Evolutionary conservation across 805 yeast genomes (phyloP).

Genomic region (Schizosaccharomyces lindneri): DNA sequence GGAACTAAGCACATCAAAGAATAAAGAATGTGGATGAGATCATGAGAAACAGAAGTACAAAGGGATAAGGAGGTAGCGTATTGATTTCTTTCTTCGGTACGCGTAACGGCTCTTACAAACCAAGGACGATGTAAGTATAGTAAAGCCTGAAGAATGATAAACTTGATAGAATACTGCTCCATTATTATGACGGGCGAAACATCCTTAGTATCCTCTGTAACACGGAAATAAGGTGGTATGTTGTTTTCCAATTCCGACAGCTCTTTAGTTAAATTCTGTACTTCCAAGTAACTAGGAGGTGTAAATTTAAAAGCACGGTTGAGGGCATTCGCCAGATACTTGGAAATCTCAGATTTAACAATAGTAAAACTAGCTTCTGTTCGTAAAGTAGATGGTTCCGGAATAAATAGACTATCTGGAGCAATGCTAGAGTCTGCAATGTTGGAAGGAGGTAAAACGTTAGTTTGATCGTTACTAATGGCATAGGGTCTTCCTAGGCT

Average conservation of each 20-base stretch:
- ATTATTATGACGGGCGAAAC: not conserved
- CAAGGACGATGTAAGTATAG: not conserved
- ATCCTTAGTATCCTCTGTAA: not conserved
- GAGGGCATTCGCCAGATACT: not conserved
- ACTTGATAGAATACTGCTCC: not conserved
- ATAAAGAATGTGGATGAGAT: not conserved
- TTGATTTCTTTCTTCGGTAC: not conserved
- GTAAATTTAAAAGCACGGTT: not conserved
- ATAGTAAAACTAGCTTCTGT: not conserved
- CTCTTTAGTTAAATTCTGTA: not conserved
- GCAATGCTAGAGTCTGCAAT: not conserved
- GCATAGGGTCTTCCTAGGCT: not conserved
- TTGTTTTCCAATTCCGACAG: not conserved
- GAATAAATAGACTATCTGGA: not conserved
- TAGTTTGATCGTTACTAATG: not conserved
- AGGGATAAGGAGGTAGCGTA: not conserved
- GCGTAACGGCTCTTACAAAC: not conserved
- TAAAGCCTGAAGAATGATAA: not conserved
- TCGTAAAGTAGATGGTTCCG: not conserved
- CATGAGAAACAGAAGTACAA: not conserved
- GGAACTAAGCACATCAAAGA: not conserved
- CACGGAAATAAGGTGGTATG: not conserved
- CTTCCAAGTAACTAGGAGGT: not conserved
- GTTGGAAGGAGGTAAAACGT: not conserved
- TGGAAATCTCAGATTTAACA: not conserved